Conservation (phyloP, 1,284 basidiomycete genomes). For the Heimioporus punctisporus region DNA sequence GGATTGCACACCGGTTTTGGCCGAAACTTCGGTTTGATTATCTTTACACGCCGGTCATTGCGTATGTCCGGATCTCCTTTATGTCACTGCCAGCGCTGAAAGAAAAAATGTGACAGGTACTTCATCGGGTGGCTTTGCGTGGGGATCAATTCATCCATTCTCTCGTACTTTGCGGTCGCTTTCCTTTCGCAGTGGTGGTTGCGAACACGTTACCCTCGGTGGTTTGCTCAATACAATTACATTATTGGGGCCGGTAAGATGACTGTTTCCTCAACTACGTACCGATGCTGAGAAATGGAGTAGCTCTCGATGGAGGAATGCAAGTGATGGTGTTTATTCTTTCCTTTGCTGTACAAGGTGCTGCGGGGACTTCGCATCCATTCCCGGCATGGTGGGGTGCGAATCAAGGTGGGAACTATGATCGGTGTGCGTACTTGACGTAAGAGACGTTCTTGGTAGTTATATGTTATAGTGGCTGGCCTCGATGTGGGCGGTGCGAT, state of each 20-base stretch:
- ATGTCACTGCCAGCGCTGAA: neutral
- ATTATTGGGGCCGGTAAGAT: conserved; percentile 45
- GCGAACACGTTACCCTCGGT: conserved; percentile 55
- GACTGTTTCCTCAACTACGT: no score
- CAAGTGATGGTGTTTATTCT: conserved; percentile 74
- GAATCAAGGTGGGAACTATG: conserved; percentile 43
- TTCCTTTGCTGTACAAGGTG: conserved; percentile 75
- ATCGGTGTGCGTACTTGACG: no score
- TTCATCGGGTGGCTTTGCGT: conserved; percentile 46
- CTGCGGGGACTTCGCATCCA: conserved; percentile 54
- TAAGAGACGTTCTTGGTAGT: no score
- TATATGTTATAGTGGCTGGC: no score
- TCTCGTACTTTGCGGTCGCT: conserved; percentile 50
- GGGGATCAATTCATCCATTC: conserved; percentile 50
- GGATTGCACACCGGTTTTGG: conserved; percentile 47
- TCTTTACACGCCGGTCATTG: conserved; percentile 47
- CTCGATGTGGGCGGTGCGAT: no score
- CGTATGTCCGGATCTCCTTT: conserved; percentile 23
- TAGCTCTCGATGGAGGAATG: conserved; percentile 61
- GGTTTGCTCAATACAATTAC: conserved; percentile 55
- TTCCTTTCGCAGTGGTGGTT: conserved; percentile 60
- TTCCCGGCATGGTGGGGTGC: conserved; percentile 66
- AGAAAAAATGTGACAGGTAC: conserved; percentile 30
- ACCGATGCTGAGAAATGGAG: conserved; percentile 6
- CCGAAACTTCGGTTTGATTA: conserved; percentile 44